These are phyloP conservation scores for Miamiensis avidus DNA, from an alignment of 169 alveolate genomes.

Conservation along the genomic window DNA sequence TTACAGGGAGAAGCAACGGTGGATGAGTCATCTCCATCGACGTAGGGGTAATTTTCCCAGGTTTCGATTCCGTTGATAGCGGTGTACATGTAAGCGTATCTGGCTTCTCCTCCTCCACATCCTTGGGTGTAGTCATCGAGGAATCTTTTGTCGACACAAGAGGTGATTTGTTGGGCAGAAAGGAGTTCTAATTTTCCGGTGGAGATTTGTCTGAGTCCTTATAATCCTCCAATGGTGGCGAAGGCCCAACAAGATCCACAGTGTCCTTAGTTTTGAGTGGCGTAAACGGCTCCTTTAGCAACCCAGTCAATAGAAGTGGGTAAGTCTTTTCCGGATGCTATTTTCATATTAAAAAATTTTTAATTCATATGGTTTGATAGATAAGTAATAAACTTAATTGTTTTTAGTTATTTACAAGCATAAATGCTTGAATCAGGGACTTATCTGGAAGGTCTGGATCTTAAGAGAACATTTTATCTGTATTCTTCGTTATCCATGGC, in stretches of 20 bases:
- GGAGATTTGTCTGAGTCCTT: background rate
- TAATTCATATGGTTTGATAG: too few relatives aligned
- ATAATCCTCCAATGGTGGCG: background rate
- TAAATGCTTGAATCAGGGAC: background rate
- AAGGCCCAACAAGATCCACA: background rate
- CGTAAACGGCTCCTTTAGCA: background rate
- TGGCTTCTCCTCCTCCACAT: background rate
- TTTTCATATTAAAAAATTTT: too few relatives aligned
- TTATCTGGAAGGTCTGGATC: background rate
- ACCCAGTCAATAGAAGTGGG: background rate
- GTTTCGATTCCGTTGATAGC: background rate
- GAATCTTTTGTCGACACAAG: background rate
- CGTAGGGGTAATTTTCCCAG: background rate
- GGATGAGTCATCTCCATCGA: background rate
- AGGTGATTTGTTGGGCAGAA: background rate
- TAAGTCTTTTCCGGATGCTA: background rate
- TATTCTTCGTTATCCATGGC: background rate
- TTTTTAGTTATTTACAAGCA: too few relatives aligned
- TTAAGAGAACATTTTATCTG: background rate
- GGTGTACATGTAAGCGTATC: background rate
- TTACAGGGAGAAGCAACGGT: background rate
- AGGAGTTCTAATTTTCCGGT: background rate
- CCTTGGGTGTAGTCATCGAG: background rate
- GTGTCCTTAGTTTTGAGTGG: background rate
- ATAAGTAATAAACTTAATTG: too few relatives aligned